Evolutionary conservation across 169 alveolate species (phyloP), one percentile per base, ranked within the genome.

Genomic region (Miamiensis avidus): DNA sequence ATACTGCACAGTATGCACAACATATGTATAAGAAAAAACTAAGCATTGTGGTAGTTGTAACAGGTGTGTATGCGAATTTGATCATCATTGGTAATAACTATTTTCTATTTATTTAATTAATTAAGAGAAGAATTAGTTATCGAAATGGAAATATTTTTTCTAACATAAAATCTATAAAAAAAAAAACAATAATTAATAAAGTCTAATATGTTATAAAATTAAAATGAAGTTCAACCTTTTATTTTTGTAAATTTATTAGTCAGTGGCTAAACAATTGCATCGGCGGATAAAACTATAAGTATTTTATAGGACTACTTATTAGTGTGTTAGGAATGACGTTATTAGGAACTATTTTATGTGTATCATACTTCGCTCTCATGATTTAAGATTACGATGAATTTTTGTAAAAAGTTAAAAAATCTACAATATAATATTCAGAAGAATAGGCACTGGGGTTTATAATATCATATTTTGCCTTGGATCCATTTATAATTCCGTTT

Each of bases 241-340:
- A n/a, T n/a, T n/a, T n/a, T n/a, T n/a, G n/a, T n/a, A n/a, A n/a
- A n/a, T n/a, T 30, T 76, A 30, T 30, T 0, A 76, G 93, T 72
- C 74, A 69, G 34, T 92, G 93, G 89, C 89, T 92, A 15, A 92
- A 92, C 75, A 92, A 92, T 75, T 92, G 95, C 69, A 84, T 92
- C 27, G 95, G 95, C 27, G 30, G 29, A 0, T 74, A 82, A 26
- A 92, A 92, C 33, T 92, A 92, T 32, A 81, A 65, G 34, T 65
- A 75, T 28, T 89, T 88, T 78, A 34, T 73, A 34, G 29, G 27
- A 32, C 74, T 88, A 31, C 30, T 86, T n/a, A 27, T 31, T 33
- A 20, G 29, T 74, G 78, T 74, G 34, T 49, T 49, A 20, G 4
- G 4, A 11, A 49, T 49, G 69, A 49, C 20, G 72, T 73, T 34